Base-by-base conservation (phyloP, 2,329 filamentous ascomycete species). In the Colletotrichum truncatum region DNA sequence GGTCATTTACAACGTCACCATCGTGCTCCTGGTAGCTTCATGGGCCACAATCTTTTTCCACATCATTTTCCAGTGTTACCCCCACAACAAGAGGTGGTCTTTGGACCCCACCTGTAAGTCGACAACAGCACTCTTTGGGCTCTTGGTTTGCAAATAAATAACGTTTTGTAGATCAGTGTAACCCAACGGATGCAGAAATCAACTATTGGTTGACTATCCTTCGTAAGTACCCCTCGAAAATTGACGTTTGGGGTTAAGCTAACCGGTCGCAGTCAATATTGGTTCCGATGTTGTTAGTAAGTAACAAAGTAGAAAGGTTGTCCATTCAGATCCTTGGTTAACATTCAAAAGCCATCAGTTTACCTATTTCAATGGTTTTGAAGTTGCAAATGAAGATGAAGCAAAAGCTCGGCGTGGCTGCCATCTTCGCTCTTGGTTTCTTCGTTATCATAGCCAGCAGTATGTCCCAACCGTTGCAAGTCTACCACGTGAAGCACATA, bases 51-150 rank as follows among this genome's bases (percentile, higher is more conserved):
- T 80, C 25, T 77, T 79, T 60, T 78, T 79, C 57, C 68, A 80
- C 63, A 79, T 78, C 43, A 69, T 80, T 11, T 79, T 80, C 57
- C 75, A 79, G 51, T 80, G 77, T 55, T 79, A 70, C 38, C 77
- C 77, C 0, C 72, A 75, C 16, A 67, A 74, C 21, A 75, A 74
- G 56, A 53, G 73, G 54, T 75, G 73, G 73, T 79, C 70, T 21
- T 63, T 56, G 4, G 71, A 75, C 58, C 73, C 73, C 9, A 14
- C 32, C 0, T 74, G 73, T 74, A 4, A 61, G 67, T 54, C 0
- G 7, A 25, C 6, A 16, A 23, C n/a, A n/a, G n/a, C n/a, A n/a
- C n/a, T n/a, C n/a, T n/a, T n/a, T 14, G 10, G 18, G 28, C 14
- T n/a, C 16, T 12, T 2, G 10, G 6, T 10, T 0, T n/a, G 12